Evolutionary conservation across 192 early-diverging fungal species (phyloP), one percentile per base, ranked within the genome.

Genomic region (Pecoramyces ruminantium): DNA sequence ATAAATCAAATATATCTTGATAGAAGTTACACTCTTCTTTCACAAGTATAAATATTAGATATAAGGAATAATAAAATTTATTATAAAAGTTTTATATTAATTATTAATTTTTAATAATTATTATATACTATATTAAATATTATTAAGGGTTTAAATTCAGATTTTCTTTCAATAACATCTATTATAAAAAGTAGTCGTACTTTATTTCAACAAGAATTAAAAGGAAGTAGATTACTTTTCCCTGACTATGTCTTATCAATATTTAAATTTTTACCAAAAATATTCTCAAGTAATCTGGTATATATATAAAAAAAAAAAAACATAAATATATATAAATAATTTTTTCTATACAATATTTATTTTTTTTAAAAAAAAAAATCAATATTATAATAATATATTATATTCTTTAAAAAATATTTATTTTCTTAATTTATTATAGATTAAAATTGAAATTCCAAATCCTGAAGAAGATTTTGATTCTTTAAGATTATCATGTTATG

Each of bases 1-100:
- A 95, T 95, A 81, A 83, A 89, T 28, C 81, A 87, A 8, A 87
- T 86, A 2, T 95, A 95, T 82, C 87, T 94, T 12, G 91, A 92
- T 30, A 87, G 89, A 38, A 95, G 95, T 77, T 96, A 96, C 84
- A 85, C 83, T 29, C 84, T 89, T 11, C 38, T 95, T 29, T 84
- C 85, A 6, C 85, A 89, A n/a, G 84, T 85, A 84, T 28, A 82
- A n/a, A 14, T 79, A 82, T 30, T 38, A 27, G 9, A 6, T 29
- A 78, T 29, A 78, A 78, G 2, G 11, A n/a, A n/a, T n/a, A n/a
- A n/a, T n/a, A n/a, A n/a, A n/a, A n/a, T n/a, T n/a, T n/a, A n/a
- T n/a, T 40, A 40, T 40, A 40, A 15, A 15, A 40, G 12, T 40
- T 13, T 15, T 40, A 21, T 0, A 21, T 51, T 21, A 51, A 21